These are phyloP conservation scores for Rutstroemia sp. DNA, from an alignment of 2,329 filamentous ascomycete species.

Conservation along the genomic window DNA sequence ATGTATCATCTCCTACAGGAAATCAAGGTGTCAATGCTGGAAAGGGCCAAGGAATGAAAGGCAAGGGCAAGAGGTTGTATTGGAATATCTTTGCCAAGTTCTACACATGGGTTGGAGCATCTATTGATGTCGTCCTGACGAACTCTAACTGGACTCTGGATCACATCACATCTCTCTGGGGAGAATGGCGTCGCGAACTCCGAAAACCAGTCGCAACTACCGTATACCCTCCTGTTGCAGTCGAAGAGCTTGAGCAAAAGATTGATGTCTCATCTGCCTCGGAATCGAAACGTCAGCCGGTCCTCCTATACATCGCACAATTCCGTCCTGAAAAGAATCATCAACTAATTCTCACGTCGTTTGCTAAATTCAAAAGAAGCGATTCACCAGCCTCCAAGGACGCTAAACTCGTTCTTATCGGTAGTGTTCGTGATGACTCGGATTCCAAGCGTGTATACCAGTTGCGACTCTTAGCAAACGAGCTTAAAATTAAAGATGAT, in stretches of 20 bases:
- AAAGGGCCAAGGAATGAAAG: conserved; percentile 64
- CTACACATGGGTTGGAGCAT: conserved; percentile 76
- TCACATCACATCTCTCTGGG: conserved; percentile 79
- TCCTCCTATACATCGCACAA: conserved; percentile 88
- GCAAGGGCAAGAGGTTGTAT: conserved; percentile 68
- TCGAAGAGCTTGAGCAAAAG: conserved; percentile 70
- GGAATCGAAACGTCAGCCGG: conserved; percentile 61
- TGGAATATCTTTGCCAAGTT: conserved; percentile 79
- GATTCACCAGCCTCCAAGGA: conserved; percentile 42
- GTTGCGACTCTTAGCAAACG: conserved; percentile 76
- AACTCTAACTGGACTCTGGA: conserved; percentile 92
- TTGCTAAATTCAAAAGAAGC: conserved; percentile 64
- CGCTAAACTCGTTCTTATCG: conserved; percentile 74
- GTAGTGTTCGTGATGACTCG: conserved; percentile 79
- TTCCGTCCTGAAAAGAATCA: conserved; percentile 98
- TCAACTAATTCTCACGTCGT: conserved; percentile 75
- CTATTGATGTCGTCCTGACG: conserved; percentile 91
- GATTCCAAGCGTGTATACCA: conserved; percentile 83
- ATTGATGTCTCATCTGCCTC: conserved; percentile 64
- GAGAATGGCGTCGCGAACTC: conserved; percentile 42
- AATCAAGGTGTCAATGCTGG: conserved; percentile 75
- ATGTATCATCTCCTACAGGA: conserved; percentile 51
- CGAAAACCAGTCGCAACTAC: conserved; percentile 50
- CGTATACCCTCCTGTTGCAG: conserved; percentile 88
- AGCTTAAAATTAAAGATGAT: conserved; percentile 73